A percentile compares a stretch with the other conserved stretches of the same genome.
These are phyloP conservation scores for Aspergillus sergii DNA, from an alignment of 2,329 filamentous ascomycete genomes.

Conservation along the genomic window DNA sequence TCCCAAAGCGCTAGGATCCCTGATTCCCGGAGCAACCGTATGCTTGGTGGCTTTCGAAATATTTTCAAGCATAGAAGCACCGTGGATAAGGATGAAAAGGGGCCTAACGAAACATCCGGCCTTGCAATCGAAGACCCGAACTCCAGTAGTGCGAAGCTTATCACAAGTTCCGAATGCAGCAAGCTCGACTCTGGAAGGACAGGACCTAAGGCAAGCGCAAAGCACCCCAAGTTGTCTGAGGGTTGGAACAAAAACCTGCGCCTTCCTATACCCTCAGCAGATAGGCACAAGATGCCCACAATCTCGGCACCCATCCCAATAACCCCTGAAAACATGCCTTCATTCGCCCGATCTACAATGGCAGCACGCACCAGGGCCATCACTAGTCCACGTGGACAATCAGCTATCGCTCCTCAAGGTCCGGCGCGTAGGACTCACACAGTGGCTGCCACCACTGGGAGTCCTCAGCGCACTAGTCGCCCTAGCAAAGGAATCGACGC, in stretches of 20 bases:
- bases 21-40: slow-evolving; percentile 18
- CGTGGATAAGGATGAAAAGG: slow-evolving; percentile 13
- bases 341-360: slow-evolving; percentile 21
- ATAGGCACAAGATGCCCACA: background rate
- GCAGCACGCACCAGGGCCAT: slow-evolving; percentile 20
- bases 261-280: slow-evolving; percentile 11
- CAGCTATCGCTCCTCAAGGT: slow-evolving; percentile 3
- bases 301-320: background rate
- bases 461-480: slow-evolving; percentile 15
- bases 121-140: slow-evolving; percentile 4
- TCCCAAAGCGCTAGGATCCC: slow-evolving; percentile 2
- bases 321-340: slow-evolving; percentile 11
- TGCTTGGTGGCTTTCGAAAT: slow-evolving; percentile 22
- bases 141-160: background rate
- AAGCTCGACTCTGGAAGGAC: slow-evolving; percentile 9
- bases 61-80: slow-evolving; percentile 21
- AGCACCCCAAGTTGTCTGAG: slow-evolving; percentile 13
- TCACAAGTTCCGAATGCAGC: background rate
- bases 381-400: background rate
- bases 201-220: slow-evolving; percentile 6
- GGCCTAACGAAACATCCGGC: background rate
- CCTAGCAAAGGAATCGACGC: slow-evolving; percentile 1
- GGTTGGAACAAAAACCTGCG: slow-evolving; percentile 17
- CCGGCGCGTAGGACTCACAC: slow-evolving; percentile 13
- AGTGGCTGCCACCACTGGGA: slow-evolving; percentile 20